A percentile compares a stretch with the other conserved stretches of the same genome.
Conservation (phyloP, 2,329 filamentous ascomycete genomes). For the Penicillium sp. region DNA sequence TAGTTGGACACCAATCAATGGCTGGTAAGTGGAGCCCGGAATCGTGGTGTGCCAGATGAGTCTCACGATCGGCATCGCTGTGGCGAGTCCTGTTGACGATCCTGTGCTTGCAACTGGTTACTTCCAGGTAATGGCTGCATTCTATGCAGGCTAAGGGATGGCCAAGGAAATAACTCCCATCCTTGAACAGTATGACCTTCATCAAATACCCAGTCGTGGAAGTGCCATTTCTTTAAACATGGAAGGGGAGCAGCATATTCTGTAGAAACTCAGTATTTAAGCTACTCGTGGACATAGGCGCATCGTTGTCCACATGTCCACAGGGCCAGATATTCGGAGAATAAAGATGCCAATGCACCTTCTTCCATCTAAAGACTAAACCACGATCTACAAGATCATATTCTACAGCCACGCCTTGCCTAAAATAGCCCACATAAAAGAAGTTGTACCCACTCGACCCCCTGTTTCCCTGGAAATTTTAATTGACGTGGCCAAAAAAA, state of each 20-base stretch:
- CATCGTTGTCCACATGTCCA: too few species aligned
- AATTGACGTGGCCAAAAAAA: neutral
- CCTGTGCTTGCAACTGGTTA: neutral
- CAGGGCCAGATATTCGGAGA: too few species aligned
- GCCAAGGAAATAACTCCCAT: too few species aligned
- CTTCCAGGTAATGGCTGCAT: too few species aligned
- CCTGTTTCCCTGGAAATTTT: slow-evolving; percentile 4
- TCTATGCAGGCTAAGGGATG: too few species aligned
- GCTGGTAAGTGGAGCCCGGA: neutral
- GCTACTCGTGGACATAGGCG: too few species aligned
- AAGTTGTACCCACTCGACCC: neutral
- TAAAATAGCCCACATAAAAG: neutral
- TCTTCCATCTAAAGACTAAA: neutral
- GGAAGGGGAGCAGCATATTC: too few species aligned
- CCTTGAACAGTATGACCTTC: too few species aligned
- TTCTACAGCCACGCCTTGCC: neutral
- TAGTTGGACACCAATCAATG: neutral
- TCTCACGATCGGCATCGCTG: neutral
- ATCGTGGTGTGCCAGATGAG: neutral
- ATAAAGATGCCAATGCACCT: neutral
- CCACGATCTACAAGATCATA: neutral
- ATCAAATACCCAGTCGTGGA: too few species aligned
- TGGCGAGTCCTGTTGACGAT: neutral
- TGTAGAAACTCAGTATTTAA: too few species aligned
- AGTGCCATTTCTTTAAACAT: too few species aligned